Percentiles rank a stretch among this genome's conserved stretches.
These are phyloP conservation scores for Pichia scutulata DNA, from an alignment of 805 yeast species.

Conservation along the genomic window DNA sequence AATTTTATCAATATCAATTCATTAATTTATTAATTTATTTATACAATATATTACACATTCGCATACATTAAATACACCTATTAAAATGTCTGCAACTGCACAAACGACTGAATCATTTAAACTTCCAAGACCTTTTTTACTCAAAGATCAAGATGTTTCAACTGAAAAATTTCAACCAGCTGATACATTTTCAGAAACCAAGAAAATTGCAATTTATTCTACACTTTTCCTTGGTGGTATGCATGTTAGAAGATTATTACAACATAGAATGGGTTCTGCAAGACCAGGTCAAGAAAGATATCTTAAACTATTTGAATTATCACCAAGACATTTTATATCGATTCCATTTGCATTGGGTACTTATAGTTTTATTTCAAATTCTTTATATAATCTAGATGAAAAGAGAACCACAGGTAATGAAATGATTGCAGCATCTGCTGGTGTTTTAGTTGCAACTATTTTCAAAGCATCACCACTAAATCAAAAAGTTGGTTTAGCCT, in stretches of 20 bases:
- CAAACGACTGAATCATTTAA: conserved; percentile 10
- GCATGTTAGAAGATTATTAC: conserved; percentile 30
- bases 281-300: conserved; percentile 32
- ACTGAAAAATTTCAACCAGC: conserved; percentile 19
- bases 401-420: conserved; percentile 23
- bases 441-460: conserved; percentile 19
- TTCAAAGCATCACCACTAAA: conserved; percentile 24
- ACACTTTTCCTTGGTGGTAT: conserved; percentile 30
- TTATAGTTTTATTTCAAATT: conserved; percentile 27
- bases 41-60: not conserved
- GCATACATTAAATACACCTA: not conserved
- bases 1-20: not conserved
- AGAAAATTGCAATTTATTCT: conserved; percentile 23
- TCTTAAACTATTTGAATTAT: conserved; percentile 25
- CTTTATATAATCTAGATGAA: conserved; percentile 27
- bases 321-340: conserved; percentile 25
- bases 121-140: conserved; percentile 27
- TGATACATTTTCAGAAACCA: conserved; percentile 25
- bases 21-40: not conserved
- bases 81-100: not conserved
- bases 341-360: conserved; percentile 29
- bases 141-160: conserved; percentile 12
- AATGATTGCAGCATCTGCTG: conserved; percentile 22
- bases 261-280: conserved; percentile 30
- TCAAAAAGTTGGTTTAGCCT: conserved; percentile 39